These are phyloP conservation scores for Grifola frondosa DNA, from an alignment of 1,284 basidiomycete species.

Conservation along the genomic window DNA sequence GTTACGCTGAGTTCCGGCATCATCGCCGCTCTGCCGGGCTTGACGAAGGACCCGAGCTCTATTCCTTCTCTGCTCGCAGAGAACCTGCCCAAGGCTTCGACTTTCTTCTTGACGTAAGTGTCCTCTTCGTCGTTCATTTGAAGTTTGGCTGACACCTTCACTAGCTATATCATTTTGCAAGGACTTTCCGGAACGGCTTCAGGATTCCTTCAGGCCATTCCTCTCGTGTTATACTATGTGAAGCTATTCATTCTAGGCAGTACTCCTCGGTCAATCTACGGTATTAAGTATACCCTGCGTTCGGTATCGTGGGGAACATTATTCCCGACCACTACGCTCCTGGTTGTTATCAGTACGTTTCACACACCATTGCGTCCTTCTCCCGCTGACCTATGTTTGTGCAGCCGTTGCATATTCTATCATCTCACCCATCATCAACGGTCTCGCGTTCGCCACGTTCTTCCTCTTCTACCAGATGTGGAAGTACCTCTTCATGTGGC, in stretches of 20 bases:
- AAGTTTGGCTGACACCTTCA: conserved; percentile 1
- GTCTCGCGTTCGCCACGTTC: conserved; percentile 83
- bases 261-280: conserved; percentile 85
- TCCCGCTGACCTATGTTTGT: background rate
- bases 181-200: conserved; percentile 76
- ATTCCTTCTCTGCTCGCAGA: conserved; percentile 68
- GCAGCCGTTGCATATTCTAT: conserved; percentile 79
- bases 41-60: conserved; percentile 61
- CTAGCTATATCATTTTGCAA: conserved; percentile 65
- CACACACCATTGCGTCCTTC: background rate
- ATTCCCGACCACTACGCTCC: conserved; percentile 75
- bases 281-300: conserved; percentile 71
- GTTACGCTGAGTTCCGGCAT: conserved; percentile 84
- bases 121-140: conserved; percentile 16
- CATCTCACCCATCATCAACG: conserved; percentile 94
- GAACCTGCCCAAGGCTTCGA: conserved; percentile 82
- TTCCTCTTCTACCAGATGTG: conserved; percentile 82
- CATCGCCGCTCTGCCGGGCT: conserved; percentile 62
- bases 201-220: conserved; percentile 78
- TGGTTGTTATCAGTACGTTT: conserved; percentile 75
- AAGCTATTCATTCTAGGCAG: conserved; percentile 83
- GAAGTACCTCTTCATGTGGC: conserved; percentile 88
- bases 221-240: conserved; percentile 81
- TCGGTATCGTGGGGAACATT: conserved; percentile 83
- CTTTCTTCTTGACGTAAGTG: conserved; percentile 90